Base-by-base conservation (phyloP, 768 basidiomycete species). In the Pholiota conissans region DNA sequence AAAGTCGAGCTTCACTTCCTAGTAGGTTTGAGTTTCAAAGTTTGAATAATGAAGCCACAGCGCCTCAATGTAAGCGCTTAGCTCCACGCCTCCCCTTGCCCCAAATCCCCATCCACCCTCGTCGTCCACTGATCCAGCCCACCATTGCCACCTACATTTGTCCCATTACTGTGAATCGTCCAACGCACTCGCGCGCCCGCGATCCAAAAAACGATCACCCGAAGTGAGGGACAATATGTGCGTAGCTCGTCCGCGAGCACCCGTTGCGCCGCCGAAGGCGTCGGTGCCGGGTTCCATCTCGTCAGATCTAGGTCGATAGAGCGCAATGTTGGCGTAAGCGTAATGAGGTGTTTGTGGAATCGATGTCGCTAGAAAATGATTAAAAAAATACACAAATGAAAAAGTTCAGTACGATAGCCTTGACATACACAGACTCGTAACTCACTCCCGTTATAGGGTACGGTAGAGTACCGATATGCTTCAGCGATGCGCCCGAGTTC, bases 271-370 rank as follows among this genome's bases (percentile, higher is more conserved):
- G 53, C 48, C 1, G 57, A 45, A 10, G 50, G 9, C 24, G 42
- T 60, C 2, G 69, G 65, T 28, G 61, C 64, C 9, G 65, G 73
- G 2, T 42, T 50, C 75, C 75, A 77, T 22, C 55, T 30, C 3
- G 58, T 48, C 3, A 77, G 58, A 42, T 76, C 74, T 5, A 76
- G 63, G 20, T 77, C 74, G n/a, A 74, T 67, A 16, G 65, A 61
- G 14, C 55, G 61, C 24, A 75, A 48, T 61, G 51, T 30, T 63
- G 69, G 5, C 9, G 20, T 18, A 52, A 75, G 62, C 20, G 52
- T 46, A 63, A 73, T 67, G 1, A 72, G 63, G 42, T 49, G 62
- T 20, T 58, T 48, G 55, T 68, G 64, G 50, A 74, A 66, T 39
- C 65, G 53, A 45, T 69, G 69, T 37, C 70, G 69, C 73, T 73